Evolutionary conservation across 164 flowering plant genomes (phyloP), one percentile per base, ranked within the genome.

Genomic region (Kingdonia uniflora): DNA sequence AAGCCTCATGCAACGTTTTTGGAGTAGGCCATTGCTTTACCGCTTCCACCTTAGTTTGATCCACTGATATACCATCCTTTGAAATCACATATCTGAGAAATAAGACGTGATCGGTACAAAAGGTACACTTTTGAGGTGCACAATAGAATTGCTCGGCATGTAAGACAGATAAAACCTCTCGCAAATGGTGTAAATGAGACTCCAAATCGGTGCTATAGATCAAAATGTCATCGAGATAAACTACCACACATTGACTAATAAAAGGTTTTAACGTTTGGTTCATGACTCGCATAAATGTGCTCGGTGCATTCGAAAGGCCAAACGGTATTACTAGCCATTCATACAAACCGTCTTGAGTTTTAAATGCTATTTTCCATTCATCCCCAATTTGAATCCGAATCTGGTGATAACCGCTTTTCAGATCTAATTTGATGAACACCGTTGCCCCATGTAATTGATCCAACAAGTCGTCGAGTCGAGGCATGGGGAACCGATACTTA

Each of bases 161-260:
- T n/a, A 46, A 45, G 13, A 7, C 29, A 5, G 2, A 5, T 5
- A 46, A 1, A 2, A 46, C 51, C 13, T 56, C 42, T 2, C 25
- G 29, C 1, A 54, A 20, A 10, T 54, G 23, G 1, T 24, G 48
- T 13, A 54, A 0, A 23, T 54, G 57, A 19, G 19, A 16, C 2
- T 54, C 47, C 1, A 42, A 16, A 19, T 42, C 24, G 6, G 35
- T 14, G 20, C 6, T 41, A 15, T 42, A 22, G 2, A 42, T 15
- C 1, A 40, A 41, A 19, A 56, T 56, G 23, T 56, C 29, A 33
- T 56, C 25, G 21, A 56, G 33, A 20, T 44, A 56, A 7, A 44
- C 29, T 3, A 46, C 20, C 14, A 21, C 11, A 12, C 26, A 48
- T 13, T 2, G 8, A 23, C 38, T 35, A 11, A 47, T 35, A 16